Evolutionary conservation across 129 eudicot genomes (phyloP).

Genomic region (Pseudognaphalium luteoalbum): DNA sequence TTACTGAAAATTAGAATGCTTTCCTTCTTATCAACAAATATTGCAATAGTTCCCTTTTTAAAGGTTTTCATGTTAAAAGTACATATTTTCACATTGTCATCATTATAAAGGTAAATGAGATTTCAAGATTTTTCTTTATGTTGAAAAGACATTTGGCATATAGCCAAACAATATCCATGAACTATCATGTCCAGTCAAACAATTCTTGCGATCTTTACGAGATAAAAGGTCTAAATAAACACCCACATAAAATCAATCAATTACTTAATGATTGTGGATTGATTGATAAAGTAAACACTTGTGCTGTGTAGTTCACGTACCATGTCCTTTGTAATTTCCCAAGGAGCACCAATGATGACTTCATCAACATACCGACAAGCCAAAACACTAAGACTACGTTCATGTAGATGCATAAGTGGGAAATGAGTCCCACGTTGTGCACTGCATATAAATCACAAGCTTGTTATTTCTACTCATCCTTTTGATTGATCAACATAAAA

Average conservation of each 20-base stretch:
- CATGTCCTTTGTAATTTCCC: constrained; percentile 79
- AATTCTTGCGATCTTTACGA: neutral
- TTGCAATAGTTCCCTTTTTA: neutral
- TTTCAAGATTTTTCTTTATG: neutral
- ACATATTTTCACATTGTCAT: neutral
- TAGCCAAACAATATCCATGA: neutral
- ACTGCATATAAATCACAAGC: constrained; percentile 20
- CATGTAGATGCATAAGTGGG: constrained; percentile 45
- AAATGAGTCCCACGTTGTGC: constrained; percentile 34
- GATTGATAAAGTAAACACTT: neutral
- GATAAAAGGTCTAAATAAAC: neutral
- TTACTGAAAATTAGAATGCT: no score
- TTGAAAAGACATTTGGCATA: neutral
- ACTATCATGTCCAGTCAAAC: neutral
- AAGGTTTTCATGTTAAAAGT: neutral
- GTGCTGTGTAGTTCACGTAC: constrained; percentile 26
- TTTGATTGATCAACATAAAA: neutral
- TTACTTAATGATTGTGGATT: neutral
- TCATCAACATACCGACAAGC: constrained; percentile 49
- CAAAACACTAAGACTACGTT: constrained; percentile 37
- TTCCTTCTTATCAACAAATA: no score
- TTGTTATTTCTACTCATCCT: neutral
- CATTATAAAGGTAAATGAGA: neutral
- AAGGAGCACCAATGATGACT: constrained; percentile 90
- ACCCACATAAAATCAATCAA: neutral